These are phyloP conservation scores for Picea abies DNA, from an alignment of 83 land plant species.

Conservation along the genomic window DNA sequence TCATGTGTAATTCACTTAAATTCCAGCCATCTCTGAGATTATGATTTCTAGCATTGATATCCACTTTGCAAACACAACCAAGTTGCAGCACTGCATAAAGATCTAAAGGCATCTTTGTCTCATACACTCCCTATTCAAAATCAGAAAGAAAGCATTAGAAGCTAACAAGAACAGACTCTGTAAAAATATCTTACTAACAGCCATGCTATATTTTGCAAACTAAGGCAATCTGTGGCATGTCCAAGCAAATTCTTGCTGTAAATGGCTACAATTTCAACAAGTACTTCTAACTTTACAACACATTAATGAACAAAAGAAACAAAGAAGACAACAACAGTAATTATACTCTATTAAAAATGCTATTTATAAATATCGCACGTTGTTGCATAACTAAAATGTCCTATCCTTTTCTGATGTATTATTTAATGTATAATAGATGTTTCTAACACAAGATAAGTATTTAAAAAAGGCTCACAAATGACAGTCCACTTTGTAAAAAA, in stretches of 20 bases:
- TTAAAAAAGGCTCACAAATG: too few species aligned
- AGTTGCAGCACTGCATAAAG: conserved; percentile 73
- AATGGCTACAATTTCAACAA: too few species aligned
- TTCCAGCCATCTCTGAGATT: conserved; percentile 74
- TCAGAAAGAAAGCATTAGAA: not conserved
- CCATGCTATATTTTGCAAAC: not conserved
- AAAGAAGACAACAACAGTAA: not conserved
- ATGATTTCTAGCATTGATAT: conserved; percentile 48
- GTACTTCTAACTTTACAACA: not conserved
- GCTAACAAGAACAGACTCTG: not conserved
- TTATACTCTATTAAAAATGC: not conserved
- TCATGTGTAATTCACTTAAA: conserved; percentile 83
- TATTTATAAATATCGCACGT: not conserved
- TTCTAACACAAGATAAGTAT: too few species aligned
- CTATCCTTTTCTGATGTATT: not conserved
- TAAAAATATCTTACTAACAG: not conserved
- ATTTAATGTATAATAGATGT: not conserved
- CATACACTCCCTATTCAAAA: conserved; percentile 83
- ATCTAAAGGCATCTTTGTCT: conserved; percentile 83
- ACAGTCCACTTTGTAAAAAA: too few species aligned
- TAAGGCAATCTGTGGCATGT: not conserved
- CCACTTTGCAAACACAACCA: conserved; percentile 96
- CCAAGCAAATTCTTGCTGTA: not conserved
- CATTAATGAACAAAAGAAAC: not conserved
- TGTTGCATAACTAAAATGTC: not conserved